Base-by-base conservation (phyloP, 331 rosid genomes). In the Acacia concinna region DNA sequence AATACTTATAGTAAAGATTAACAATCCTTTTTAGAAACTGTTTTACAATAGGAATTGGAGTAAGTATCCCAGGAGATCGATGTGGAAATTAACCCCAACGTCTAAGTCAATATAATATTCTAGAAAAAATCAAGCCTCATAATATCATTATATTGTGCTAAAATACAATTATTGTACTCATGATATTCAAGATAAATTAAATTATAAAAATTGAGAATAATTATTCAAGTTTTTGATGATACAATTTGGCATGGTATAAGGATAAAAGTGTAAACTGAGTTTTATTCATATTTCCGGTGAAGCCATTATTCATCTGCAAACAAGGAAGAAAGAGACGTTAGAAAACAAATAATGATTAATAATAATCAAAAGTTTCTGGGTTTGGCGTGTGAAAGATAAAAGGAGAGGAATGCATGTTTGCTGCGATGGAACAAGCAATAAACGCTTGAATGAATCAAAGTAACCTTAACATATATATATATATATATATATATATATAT, bases 361-460 rank as follows among this genome's bases (percentile, higher is more conserved):
- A 10, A 57, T 57, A n/a, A n/a, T 54, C 8, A n/a, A 64, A 64
- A 32, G 68, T n/a, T n/a, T n/a, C 23, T 2, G 71, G 47, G 71
- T 35, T 65, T 38, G 17, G 31, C 32, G 20, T 4, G 49, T 56
- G 64, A 56, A 10, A 67, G n/a, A 17, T 13, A 14, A 23, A 0
- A 38, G 51, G 2, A 38, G 47, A 20, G 4, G 31, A 21, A 59
- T 11, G 13, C 32, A 38, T 40, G 73, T 68, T 38, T 68, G 52
- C 34, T 13, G 73, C 23, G 15, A 30, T 38, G 41, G 41, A 27
- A 25, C 32, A 71, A 35, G 83, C 78, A 85, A n/a, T 51, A 52
- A 52, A 89, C 88, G 88, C 18, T 59, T 51, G 71, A 49, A 37
- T 67, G 63, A 49, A 37, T 67, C 73, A 71, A 70, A 68, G 46